Base-by-base conservation (phyloP, 768 basidiomycete species). In the Boletus pseudo-olivaceus region DNA sequence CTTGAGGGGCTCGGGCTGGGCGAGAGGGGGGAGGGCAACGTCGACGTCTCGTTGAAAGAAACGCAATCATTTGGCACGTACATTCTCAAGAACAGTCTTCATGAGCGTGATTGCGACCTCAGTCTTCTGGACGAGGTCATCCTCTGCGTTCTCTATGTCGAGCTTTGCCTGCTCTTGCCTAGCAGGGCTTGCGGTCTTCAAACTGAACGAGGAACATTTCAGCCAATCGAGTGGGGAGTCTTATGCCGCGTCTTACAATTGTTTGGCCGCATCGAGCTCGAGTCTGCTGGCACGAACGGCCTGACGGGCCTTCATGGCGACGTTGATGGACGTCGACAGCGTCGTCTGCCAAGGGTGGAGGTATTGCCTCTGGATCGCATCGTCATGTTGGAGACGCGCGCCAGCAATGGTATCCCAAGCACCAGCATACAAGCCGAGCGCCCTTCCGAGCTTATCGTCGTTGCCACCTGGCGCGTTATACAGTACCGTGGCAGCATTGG, bases 1-100 rank as follows among this genome's bases (percentile, higher is more conserved):
- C 83, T 91, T 94, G 69, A 99, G 73, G 4, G 97, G 92, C 73
- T 98, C 96, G 37, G 97, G 97, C 93, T 96, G 61, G 23, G n/a
- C 40, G 38, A 8, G 19, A 8, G 23, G 5, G 8, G 23, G 5
- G 8, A 9, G 11, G 39, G 51, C 43, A n/a, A 3, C 35, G 47
- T n/a, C 4, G 9, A 30, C 10, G 27, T 37, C 6, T 20, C 5
- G 38, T 19, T 8, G 8, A 50, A 44, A 9, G 45, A 14, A 35
- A 29, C 7, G 20, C 8, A 40, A 23, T 20, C 4, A 14, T 15
- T 11, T 0, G 8, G n/a, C 11, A 77, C 89, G 51, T 59, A 97
- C 95, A 73, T 98, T 98, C 64, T 98, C 96, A 37, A 99, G 80
- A 15, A 98, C 96, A n/a, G 91, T 88, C 78, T 96, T 96, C 94